phyloP scores from a whole-genome alignment of 2,329 filamentous ascomycete species.

The Hypomyces perniciosus region DNA sequence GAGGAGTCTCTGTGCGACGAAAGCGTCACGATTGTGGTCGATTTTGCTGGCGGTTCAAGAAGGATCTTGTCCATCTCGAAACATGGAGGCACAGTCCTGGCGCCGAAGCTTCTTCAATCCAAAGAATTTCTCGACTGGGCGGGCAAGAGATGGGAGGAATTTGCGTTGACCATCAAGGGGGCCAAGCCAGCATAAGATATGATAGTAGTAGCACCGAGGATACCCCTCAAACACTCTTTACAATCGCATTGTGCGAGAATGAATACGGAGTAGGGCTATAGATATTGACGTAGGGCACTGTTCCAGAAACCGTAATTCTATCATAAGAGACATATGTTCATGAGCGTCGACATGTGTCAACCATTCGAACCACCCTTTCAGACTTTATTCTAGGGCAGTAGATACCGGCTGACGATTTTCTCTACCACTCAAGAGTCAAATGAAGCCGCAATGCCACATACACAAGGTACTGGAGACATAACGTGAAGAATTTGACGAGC shows the following conservation, averaged over 20 bases:
- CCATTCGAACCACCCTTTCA: conserved; percentile 83
- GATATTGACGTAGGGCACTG: no score
- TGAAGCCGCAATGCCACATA: conserved; percentile 50
- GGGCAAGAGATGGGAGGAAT: conserved; percentile 30
- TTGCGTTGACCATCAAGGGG: conserved; percentile 27
- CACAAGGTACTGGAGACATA: conserved; percentile 23
- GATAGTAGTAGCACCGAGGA: conserved; percentile 25
- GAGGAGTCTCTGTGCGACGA: conserved; percentile 85
- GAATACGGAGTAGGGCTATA: no score
- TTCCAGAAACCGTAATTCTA: no score
- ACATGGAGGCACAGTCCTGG: conserved; percentile 68
- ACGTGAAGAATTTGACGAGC: conserved; percentile 21
- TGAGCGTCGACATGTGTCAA: conserved; percentile 53
- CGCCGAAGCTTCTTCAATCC: conserved; percentile 59
- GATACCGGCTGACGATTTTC: conserved; percentile 67
- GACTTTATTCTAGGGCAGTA: conserved; percentile 73
- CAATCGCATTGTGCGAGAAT: neutral
- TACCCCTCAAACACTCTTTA: neutral
- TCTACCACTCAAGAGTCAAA: conserved; percentile 55
- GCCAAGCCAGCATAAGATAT: conserved; percentile 2
- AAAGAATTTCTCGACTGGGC: conserved; percentile 42
- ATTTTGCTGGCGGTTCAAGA: conserved; percentile 46
- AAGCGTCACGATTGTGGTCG: conserved; percentile 75
- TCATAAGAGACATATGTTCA: no score
- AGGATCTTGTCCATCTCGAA: conserved; percentile 73